These are phyloP conservation scores for Mycena galopus DNA, from an alignment of 768 basidiomycete genomes.

Conservation along the genomic window DNA sequence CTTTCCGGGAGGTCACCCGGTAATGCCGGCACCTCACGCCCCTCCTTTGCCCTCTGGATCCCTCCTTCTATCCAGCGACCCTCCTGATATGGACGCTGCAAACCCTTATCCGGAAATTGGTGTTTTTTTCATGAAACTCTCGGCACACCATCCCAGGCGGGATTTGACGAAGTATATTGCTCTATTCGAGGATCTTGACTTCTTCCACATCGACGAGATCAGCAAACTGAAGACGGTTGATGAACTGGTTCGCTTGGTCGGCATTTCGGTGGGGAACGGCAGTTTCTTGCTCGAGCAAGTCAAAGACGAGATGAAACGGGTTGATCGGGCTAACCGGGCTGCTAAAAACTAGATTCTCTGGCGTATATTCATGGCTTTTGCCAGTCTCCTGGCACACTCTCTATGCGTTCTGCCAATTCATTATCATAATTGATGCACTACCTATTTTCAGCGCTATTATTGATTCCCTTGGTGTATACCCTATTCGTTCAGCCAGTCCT, in stretches of 20 bases:
- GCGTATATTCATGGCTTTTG: not conserved
- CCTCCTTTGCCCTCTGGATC: not conserved
- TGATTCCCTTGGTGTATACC: too few species aligned
- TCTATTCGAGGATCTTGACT: constrained; percentile 3
- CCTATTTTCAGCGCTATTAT: too few species aligned
- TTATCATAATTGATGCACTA: too few species aligned
- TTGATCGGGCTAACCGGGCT: not conserved
- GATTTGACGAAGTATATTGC: not conserved
- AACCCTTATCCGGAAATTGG: constrained; percentile 17
- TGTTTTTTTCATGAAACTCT: not conserved
- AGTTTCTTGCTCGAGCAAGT: constrained; percentile 3
- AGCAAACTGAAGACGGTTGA: not conserved
- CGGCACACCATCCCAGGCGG: not conserved
- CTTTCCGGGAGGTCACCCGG: not conserved
- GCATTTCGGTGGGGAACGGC: constrained; percentile 5
- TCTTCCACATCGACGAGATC: constrained; percentile 29
- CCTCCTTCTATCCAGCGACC: constrained; percentile 25
- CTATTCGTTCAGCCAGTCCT: too few species aligned
- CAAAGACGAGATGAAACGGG: constrained; percentile 1
- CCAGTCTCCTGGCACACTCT: not conserved
- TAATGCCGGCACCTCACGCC: not conserved
- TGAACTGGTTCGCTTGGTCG: not conserved
- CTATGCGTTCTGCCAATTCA: too few species aligned
- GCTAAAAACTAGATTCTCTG: not conserved
- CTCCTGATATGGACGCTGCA: constrained; percentile 3